These are phyloP conservation scores for Rubroboletus pulcherrimus DNA, from an alignment of 768 basidiomycete species.

Conservation along the genomic window DNA sequence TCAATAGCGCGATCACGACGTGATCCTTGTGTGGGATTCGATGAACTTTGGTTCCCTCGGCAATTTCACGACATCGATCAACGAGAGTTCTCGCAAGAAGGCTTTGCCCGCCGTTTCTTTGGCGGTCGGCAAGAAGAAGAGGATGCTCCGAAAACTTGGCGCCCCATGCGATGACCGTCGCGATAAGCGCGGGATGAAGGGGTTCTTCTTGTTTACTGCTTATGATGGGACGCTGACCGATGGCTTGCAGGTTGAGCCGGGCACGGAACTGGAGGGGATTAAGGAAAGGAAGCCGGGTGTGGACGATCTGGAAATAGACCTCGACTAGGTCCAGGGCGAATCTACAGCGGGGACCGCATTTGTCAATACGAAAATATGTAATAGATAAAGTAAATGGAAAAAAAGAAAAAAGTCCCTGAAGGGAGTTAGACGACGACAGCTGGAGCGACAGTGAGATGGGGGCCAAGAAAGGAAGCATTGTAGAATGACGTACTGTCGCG, in stretches of 20 bases:
- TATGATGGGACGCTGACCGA: conserved; percentile 21
- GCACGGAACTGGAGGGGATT: conserved; percentile 79
- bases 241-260: conserved; percentile 50
- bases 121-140: conserved; percentile 73
- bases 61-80: conserved; percentile 78
- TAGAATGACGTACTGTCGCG: conserved; percentile 23
- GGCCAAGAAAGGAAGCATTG: conserved; percentile 14
- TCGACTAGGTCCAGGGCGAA: conserved; percentile 92
- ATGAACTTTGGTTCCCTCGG: conserved; percentile 84
- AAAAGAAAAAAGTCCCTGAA: conserved; percentile 22
- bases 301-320: conserved; percentile 91
- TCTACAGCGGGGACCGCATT: conserved; percentile 39
- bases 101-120: conserved; percentile 68
- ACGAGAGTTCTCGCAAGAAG: conserved; percentile 73
- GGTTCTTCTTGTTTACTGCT: conserved; percentile 37
- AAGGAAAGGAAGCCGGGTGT: conserved; percentile 82
- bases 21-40: conserved; percentile 75
- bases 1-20: conserved; percentile 74
- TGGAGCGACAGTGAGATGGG: conserved; percentile 20
- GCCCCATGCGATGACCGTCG: conserved; percentile 87
- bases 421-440: conserved; percentile 7
- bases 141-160: conserved; percentile 93
- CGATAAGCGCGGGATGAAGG: conserved; percentile 71
- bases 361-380: conserved; percentile 9
- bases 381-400: conserved; percentile 30